phyloP scores from a whole-genome alignment of 805 yeast genomes.

The Candida bentonensis region DNA sequence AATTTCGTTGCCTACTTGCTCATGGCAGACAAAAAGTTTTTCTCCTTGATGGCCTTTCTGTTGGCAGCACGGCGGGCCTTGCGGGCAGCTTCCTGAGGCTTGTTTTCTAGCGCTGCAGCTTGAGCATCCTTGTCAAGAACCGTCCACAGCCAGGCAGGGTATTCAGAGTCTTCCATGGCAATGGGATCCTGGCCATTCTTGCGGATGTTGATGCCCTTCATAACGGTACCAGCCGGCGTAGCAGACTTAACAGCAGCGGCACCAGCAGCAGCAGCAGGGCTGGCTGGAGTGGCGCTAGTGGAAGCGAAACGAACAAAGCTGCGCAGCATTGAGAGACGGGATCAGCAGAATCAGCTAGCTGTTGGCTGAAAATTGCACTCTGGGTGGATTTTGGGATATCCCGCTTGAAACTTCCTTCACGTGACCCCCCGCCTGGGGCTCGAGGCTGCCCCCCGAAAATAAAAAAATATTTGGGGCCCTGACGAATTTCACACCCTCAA shows the following conservation, averaged over 20 bases:
- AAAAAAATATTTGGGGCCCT: too few relatives aligned
- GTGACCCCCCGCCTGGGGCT: too few relatives aligned
- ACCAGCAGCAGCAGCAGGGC: constrained; percentile 7
- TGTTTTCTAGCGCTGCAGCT: constrained; percentile 38
- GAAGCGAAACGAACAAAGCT: not conserved
- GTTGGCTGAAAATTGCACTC: too few relatives aligned
- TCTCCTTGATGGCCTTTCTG: constrained; percentile 56
- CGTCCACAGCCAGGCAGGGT: constrained; percentile 93
- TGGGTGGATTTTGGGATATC: too few relatives aligned
- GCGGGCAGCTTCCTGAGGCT: constrained; percentile 54
- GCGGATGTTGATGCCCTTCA: constrained; percentile 60
- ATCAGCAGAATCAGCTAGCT: too few relatives aligned
- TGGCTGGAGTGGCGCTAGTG: not conserved
- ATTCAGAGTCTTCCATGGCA: constrained; percentile 76
- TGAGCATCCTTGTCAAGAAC: constrained; percentile 57
- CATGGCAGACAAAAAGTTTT: constrained; percentile 61
- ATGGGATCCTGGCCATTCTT: constrained; percentile 79
- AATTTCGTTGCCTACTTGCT: constrained; percentile 7
- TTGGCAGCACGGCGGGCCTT: constrained; percentile 56
- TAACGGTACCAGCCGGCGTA: constrained; percentile 31
- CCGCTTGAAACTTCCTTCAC: too few relatives aligned
- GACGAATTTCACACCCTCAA: too few relatives aligned
- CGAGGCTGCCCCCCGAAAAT: too few relatives aligned
- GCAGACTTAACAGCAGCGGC: constrained; percentile 5
- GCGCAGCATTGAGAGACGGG: not conserved